A percentile compares a stretch with the other conserved stretches of the same genome.
Conservation (phyloP, 371 early-diverging fungal species). For the Mortierella sp. region DNA sequence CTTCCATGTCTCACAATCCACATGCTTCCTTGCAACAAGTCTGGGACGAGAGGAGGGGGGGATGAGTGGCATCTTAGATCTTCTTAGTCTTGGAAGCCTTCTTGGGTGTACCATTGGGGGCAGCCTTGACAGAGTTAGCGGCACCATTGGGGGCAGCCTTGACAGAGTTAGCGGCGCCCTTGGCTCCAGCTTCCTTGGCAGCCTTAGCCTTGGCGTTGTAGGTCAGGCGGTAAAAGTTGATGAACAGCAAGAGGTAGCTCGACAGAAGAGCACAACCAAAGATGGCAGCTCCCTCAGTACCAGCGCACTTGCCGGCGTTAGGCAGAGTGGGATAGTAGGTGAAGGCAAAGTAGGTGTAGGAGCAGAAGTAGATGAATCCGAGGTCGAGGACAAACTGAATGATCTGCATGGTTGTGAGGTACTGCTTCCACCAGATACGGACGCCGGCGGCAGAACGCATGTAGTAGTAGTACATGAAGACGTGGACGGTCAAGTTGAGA, state of each 20-base stretch:
- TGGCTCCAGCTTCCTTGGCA: conserved; percentile 44
- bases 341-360: conserved; percentile 82
- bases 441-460: conserved; percentile 86
- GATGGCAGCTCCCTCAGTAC: conserved; percentile 81
- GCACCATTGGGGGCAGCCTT: conserved; percentile 23
- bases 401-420: conserved; percentile 91
- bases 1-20: too few species aligned
- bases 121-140: conserved; percentile 22
- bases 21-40: too few species aligned
- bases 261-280: conserved; percentile 85
- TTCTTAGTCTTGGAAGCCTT: conserved; percentile 50
- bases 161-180: conserved; percentile 28
- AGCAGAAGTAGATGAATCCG: conserved; percentile 79
- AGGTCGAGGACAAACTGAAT: conserved; percentile 90
- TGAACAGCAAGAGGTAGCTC: conserved; percentile 87
- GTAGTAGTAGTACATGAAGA: conserved; percentile 94
- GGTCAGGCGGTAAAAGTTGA: conserved; percentile 89
- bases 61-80: conserved; percentile 23
- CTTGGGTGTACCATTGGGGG: too few species aligned
- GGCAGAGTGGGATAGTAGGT: conserved; percentile 79
- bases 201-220: conserved; percentile 70
- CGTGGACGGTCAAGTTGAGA: conserved; percentile 91
- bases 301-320: conserved; percentile 81
- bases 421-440: conserved; percentile 93
- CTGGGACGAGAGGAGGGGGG: not conserved